Conservation (phyloP, 2,329 filamentous ascomycete genomes). For the Aureobasidium sp. region DNA sequence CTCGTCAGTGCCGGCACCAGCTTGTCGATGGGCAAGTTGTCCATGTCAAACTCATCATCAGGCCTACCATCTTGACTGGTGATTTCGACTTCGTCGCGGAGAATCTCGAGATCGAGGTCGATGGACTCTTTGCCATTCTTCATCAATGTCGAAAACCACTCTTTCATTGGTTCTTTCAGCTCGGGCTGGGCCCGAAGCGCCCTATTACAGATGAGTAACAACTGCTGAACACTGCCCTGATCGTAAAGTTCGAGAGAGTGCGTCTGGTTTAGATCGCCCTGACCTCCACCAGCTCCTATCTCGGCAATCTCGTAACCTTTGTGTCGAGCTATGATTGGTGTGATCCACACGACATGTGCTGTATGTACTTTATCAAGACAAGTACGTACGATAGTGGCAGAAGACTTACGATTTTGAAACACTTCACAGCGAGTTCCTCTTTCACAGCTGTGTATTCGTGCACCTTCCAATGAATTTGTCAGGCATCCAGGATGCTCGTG, state of each 20-base stretch:
- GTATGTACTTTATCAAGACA: background rate
- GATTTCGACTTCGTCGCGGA: slow-evolving; percentile 11
- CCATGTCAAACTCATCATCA: slow-evolving; percentile 14
- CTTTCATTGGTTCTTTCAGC: slow-evolving; percentile 27
- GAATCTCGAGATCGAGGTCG: slow-evolving; percentile 16
- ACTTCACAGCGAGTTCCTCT: slow-evolving; percentile 54
- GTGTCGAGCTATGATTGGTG: slow-evolving; percentile 62
- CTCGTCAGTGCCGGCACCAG: slow-evolving; percentile 25
- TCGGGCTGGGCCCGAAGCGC: slow-evolving; percentile 29
- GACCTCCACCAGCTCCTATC: slow-evolving; percentile 68
- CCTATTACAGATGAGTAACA: slow-evolving; percentile 43
- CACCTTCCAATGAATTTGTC: slow-evolving; percentile 48
- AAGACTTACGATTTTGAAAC: slow-evolving; percentile 29
- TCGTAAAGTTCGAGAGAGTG: slow-evolving; percentile 56
- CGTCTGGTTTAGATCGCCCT: slow-evolving; percentile 60
- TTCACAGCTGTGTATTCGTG: slow-evolving; percentile 79
- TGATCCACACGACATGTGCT: slow-evolving; percentile 59
- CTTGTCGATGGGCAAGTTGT: slow-evolving; percentile 24
- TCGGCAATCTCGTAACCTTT: slow-evolving; percentile 60
- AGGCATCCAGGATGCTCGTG: slow-evolving; percentile 60
- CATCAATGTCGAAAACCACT: slow-evolving; percentile 23
- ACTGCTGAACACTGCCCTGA: slow-evolving; percentile 37
- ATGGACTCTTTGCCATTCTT: slow-evolving; percentile 19
- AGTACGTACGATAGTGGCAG: background rate
- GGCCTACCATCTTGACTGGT: slow-evolving; percentile 6